These are phyloP conservation scores for Flammula alnicola DNA, from an alignment of 1,284 basidiomycete genomes.

Conservation along the genomic window DNA sequence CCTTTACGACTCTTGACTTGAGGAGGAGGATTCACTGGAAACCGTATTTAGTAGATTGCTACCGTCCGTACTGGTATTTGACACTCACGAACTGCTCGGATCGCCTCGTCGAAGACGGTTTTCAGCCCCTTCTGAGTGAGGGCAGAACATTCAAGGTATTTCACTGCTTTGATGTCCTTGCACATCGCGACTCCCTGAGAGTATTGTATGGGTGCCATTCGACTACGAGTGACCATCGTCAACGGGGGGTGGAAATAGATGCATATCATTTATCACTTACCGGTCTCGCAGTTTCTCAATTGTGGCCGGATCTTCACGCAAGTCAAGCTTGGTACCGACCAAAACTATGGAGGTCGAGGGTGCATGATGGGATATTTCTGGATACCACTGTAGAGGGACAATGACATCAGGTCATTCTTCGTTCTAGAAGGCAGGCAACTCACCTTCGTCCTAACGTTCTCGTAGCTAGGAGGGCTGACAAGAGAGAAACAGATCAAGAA, in stretches of 20 bases:
- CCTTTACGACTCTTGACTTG: slow-evolving; percentile 52
- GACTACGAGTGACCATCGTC: slow-evolving; percentile 48
- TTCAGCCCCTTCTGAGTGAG: slow-evolving; percentile 97
- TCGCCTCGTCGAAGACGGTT: slow-evolving; percentile 97
- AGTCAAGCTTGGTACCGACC: slow-evolving; percentile 97
- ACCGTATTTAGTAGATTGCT: slow-evolving; percentile 17
- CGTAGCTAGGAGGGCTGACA: slow-evolving; percentile 96
- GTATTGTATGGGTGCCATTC: slow-evolving; percentile 95
- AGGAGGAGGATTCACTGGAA: slow-evolving; percentile 74
- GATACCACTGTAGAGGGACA: slow-evolving; percentile 82
- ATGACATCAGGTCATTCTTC: slow-evolving; percentile 9
- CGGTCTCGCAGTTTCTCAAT: slow-evolving; percentile 93
- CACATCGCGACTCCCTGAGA: slow-evolving; percentile 90
- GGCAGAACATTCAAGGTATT: slow-evolving; percentile 97
- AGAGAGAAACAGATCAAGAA: slow-evolving; percentile 99
- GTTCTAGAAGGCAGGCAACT: slow-evolving; percentile 23
- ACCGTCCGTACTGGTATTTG: slow-evolving; percentile 11
- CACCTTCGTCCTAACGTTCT: slow-evolving; percentile 98
- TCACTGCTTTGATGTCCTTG: slow-evolving; percentile 93
- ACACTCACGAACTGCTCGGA: slow-evolving; percentile 77
- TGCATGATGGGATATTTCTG: slow-evolving; percentile 96
- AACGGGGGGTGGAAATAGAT: slow-evolving; percentile 1
- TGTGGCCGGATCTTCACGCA: slow-evolving; percentile 92
- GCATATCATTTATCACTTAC: slow-evolving; percentile 44
- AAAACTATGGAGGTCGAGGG: slow-evolving; percentile 94